Base-by-base conservation (phyloP, 2,329 filamentous ascomycete genomes). In the Myrmaecium sp. region DNA sequence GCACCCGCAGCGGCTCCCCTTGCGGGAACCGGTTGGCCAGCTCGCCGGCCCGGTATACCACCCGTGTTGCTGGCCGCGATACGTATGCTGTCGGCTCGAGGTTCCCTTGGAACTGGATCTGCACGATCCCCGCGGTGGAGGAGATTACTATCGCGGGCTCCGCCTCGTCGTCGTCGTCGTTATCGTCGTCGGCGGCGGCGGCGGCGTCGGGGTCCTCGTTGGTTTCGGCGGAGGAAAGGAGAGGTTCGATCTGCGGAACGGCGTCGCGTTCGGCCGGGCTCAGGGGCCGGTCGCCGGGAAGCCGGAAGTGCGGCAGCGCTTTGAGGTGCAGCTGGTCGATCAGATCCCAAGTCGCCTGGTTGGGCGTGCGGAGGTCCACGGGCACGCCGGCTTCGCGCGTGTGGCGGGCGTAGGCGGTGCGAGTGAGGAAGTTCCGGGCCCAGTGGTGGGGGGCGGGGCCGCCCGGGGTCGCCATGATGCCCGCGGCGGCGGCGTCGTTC, bases 381-480 rank as follows among this genome's bases (percentile, higher is more conserved):
- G 35, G 11, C 7, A 30, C 23, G 11, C 33, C 33, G 6, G 23
- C 19, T 9, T 14, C 15, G 11, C 29, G 23, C 13, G 11, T 14
- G 16, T 17, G 23, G 9, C 14, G 14, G 9, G 23, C 31, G 25
- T 31, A 39, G 5, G 36, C 40, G 6, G 38, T 42, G 17, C 38
- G 36, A 2, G 47, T 31, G 2, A 63, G 30, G 27, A 63, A 62
- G 30, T 49, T 50, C 27, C 50, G 49, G 0, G 48, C 44, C 60
- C 59, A 62, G 27, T 55, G 39, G 5, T 47, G 42, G n/a, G n/a
- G n/a, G 5, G 49, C 44, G 33, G 57, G 59, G 1, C 54, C 54
- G 21, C 54, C 39, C 17, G 30, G 41, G 57, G 37, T 50, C 15
- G 29, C 41, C 58, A 38, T 51, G 20, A 51, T 50, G 1, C 45